These are phyloP conservation scores for Leccinum uliginosum DNA, from an alignment of 768 basidiomycete species.

Conservation along the genomic window DNA sequence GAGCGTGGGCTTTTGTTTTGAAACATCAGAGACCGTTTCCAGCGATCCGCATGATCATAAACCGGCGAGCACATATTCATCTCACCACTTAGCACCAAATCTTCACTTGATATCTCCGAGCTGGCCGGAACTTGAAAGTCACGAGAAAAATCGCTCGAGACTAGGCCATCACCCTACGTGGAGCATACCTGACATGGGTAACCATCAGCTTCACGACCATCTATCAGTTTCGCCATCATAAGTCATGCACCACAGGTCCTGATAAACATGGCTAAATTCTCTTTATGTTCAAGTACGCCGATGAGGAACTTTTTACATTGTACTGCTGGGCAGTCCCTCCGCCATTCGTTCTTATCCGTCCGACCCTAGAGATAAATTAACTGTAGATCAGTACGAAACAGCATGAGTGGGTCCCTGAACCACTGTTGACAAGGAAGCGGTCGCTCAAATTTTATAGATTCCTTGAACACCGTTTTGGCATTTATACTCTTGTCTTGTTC, in stretches of 20 bases:
- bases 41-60: background rate
- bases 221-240: background rate
- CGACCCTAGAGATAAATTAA: background rate
- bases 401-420: conserved; percentile 11
- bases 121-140: background rate
- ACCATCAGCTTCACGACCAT: background rate
- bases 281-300: conserved; percentile 10
- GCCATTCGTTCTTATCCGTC: conserved; percentile 1
- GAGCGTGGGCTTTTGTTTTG: background rate
- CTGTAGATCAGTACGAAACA: background rate
- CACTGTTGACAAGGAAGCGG: background rate
- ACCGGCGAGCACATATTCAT: background rate
- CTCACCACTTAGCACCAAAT: background rate
- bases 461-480: background rate
- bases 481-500: conserved; percentile 7
- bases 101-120: background rate
- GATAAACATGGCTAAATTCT: conserved; percentile 11
- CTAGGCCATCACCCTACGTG: background rate
- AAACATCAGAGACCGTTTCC: background rate
- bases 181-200: background rate
- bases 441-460: conserved; percentile 2
- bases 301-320: background rate
- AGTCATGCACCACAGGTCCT: background rate
- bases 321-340: conserved; percentile 12
- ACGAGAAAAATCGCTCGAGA: background rate